phyloP scores from a whole-genome alignment of 768 basidiomycete genomes.

The Nidularia sp. region DNA sequence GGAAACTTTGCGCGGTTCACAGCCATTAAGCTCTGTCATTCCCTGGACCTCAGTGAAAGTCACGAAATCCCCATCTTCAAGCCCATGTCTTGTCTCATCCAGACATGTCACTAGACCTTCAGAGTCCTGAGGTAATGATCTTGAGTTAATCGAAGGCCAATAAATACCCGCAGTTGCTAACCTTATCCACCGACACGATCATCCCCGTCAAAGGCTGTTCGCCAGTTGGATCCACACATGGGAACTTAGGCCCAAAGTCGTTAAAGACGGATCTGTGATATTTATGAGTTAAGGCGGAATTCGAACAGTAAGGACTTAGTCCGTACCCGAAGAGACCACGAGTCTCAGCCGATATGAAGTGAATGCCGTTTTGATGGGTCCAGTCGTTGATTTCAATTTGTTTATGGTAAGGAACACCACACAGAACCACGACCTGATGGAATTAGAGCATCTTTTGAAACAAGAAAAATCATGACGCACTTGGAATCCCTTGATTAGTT shows the following conservation, averaged over 20 bases:
- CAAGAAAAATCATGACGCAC: constrained; percentile 56
- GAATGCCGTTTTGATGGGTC: constrained; percentile 84
- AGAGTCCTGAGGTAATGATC: constrained; percentile 52
- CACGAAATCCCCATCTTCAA: constrained; percentile 98
- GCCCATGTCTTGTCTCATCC: constrained; percentile 94
- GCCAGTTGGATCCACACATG: constrained; percentile 97
- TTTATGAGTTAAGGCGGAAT: constrained; percentile 2
- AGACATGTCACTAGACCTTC: constrained; percentile 95
- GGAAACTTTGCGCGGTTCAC: constrained; percentile 86
- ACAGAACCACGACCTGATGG: constrained; percentile 81
- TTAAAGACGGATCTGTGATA: constrained; percentile 80
- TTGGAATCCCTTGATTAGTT: constrained; percentile 86
- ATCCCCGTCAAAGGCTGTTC: constrained; percentile 92
- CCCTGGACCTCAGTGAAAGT: constrained; percentile 96
- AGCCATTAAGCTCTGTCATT: constrained; percentile 86
- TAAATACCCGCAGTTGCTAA: constrained; percentile 18
- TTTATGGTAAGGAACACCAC: constrained; percentile 69
- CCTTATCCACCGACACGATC: constrained; percentile 93
- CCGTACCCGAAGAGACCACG: constrained; percentile 90
- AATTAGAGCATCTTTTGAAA: neutral
- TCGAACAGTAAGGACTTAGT: neutral
- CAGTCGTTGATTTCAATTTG: constrained; percentile 96
- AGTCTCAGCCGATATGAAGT: constrained; percentile 90
- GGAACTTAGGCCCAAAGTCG: constrained; percentile 93
- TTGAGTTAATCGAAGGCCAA: constrained; percentile 3